Conservation (phyloP, 179 eudicot species). For the Amaranthus tricolor region DNA sequence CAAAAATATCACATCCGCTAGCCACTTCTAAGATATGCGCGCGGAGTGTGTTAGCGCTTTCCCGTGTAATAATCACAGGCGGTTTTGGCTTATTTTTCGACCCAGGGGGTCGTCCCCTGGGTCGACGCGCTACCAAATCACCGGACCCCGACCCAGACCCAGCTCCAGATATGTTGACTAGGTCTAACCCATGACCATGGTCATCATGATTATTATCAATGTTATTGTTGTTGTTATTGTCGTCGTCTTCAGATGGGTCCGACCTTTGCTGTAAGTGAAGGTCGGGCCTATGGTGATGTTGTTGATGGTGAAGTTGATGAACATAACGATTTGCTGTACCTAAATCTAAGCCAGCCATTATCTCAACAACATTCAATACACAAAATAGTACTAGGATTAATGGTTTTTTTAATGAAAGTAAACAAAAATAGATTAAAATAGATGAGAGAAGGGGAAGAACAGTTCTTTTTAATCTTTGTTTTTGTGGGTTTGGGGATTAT, state of each 20-base stretch:
- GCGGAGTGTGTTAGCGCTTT: conserved; percentile 85
- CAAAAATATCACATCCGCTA: conserved; percentile 68
- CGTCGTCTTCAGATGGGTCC: conserved; percentile 32
- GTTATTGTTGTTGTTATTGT: conserved; percentile 25
- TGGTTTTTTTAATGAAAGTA: conserved; percentile 15
- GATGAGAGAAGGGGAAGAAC: conserved; percentile 9
- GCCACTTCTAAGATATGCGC: conserved; percentile 80
- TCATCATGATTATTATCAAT: conserved; percentile 25
- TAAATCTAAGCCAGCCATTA: conserved; percentile 71
- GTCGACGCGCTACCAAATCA: conserved; percentile 51
- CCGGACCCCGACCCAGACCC: conserved; percentile 33
- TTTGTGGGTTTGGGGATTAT: conserved; percentile 9
- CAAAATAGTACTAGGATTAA: conserved; percentile 5
- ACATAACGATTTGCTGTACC: conserved; percentile 52
- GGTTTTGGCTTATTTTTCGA: conserved; percentile 83
- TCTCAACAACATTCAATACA: conserved; percentile 33
- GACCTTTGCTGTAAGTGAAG: conserved; percentile 43
- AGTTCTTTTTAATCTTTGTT: conserved; percentile 17
- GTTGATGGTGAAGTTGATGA: conserved; percentile 42
- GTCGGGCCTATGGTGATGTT: conserved; percentile 37
- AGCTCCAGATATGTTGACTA: conserved; percentile 16
- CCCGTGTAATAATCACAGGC: conserved; percentile 74
- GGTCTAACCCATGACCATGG: conserved; percentile 35
- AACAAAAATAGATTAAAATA: conserved; percentile 16
- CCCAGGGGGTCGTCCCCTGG: conserved; percentile 77